Conservation (phyloP, 2,329 filamentous ascomycete species). For the Colletotrichum sp. region DNA sequence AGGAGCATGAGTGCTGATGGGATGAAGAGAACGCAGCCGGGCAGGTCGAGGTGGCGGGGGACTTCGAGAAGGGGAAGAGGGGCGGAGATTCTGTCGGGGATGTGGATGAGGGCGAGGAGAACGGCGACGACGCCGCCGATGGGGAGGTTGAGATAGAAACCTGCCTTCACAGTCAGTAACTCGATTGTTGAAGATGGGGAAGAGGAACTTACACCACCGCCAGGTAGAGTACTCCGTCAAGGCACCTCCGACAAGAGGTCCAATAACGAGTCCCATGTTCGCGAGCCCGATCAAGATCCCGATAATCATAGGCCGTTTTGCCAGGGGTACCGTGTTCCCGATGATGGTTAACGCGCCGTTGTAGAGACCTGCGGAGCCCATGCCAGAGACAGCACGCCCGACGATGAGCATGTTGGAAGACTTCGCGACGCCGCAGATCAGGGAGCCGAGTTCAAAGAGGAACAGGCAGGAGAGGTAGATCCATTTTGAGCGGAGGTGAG, state of each 20-base stretch:
- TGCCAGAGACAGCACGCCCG: slow-evolving; percentile 53
- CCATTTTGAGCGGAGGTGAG: slow-evolving; percentile 36
- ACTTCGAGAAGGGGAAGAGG: slow-evolving; percentile 28
- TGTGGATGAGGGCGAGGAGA: slow-evolving; percentile 34
- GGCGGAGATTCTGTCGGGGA: slow-evolving; percentile 42
- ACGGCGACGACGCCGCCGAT: slow-evolving; percentile 40
- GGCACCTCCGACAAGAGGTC: slow-evolving; percentile 51
- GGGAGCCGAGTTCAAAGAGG: slow-evolving; percentile 43
- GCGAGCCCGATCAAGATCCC: slow-evolving; percentile 24
- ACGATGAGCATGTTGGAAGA: slow-evolving; percentile 54
- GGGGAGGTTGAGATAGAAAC: slow-evolving; percentile 54
- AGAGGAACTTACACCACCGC: slow-evolving; percentile 43
- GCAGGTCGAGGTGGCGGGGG: slow-evolving; percentile 42
- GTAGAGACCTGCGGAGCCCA: slow-evolving; percentile 49
- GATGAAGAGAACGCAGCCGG: slow-evolving; percentile 49
- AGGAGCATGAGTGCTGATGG: slow-evolving; percentile 45
- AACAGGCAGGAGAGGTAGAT: slow-evolving; percentile 32
- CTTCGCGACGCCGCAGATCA: slow-evolving; percentile 51
- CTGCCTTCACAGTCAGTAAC: slow-evolving; percentile 11
- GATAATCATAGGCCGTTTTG: slow-evolving; percentile 26
- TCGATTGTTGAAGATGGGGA: background rate
- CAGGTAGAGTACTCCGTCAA: slow-evolving; percentile 42
- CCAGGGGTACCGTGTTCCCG: slow-evolving; percentile 30
- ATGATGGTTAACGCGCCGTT: slow-evolving; percentile 39
- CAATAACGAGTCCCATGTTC: slow-evolving; percentile 50